Conservation (phyloP, 768 basidiomycete genomes). For the Termitomyces sp. region DNA sequence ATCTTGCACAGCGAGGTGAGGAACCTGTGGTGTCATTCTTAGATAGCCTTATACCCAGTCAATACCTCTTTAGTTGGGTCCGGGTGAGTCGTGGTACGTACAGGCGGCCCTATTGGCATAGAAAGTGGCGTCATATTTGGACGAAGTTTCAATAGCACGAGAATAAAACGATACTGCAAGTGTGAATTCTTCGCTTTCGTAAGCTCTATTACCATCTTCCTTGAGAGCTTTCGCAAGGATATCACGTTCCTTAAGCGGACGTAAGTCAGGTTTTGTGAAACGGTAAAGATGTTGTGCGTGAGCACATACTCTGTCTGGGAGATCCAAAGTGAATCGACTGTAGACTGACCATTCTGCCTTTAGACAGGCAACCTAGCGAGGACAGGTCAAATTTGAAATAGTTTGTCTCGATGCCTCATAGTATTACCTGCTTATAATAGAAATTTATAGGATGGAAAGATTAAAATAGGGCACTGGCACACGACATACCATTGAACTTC, state of each 20-base stretch:
- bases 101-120: conserved; percentile 98
- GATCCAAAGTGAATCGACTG: not conserved
- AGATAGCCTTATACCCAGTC: conserved; percentile 65
- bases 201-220: conserved; percentile 69
- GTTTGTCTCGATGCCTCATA: not conserved
- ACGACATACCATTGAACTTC: not conserved
- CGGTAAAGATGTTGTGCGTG: not conserved
- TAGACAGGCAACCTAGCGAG: not conserved
- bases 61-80: not conserved
- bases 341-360: not conserved
- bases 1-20: conserved; percentile 83
- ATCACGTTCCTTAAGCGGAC: conserved; percentile 51
- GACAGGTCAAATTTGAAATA: not conserved
- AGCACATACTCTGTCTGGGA: conserved; percentile 1
- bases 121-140: conserved; percentile 85
- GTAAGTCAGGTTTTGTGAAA: not conserved
- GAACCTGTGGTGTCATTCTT: conserved; percentile 82
- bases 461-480: not conserved
- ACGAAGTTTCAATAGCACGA: conserved; percentile 68
- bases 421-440: not conserved
- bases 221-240: conserved; percentile 64
- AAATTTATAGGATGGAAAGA: not conserved
- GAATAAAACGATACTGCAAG: conserved; percentile 66
- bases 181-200: conserved; percentile 56
- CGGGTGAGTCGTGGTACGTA: conserved; percentile 21